A percentile compares a stretch with the other conserved stretches of the same genome.
phyloP scores from a whole-genome alignment of 768 basidiomycete genomes.

The Butyriboletus loyo region DNA sequence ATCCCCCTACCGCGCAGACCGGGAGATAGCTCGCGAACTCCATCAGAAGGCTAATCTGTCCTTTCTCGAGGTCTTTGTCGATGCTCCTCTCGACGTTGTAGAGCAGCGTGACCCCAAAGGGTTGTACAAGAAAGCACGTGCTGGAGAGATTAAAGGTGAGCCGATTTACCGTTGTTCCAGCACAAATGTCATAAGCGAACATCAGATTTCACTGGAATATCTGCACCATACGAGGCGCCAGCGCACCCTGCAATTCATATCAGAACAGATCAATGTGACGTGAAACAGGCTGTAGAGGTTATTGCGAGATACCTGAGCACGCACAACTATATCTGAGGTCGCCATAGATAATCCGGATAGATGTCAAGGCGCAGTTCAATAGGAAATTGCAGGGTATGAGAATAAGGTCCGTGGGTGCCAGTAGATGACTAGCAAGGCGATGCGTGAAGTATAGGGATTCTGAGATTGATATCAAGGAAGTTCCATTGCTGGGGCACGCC shows the following conservation, averaged over 20 bases:
- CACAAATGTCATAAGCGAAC: slow-evolving; percentile 4
- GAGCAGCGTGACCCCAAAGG: slow-evolving; percentile 97
- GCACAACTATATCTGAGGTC: slow-evolving; percentile 53
- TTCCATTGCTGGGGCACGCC: slow-evolving; percentile 17
- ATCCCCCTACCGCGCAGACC: slow-evolving; percentile 92
- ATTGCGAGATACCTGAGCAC: slow-evolving; percentile 77
- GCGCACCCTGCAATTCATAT: slow-evolving; percentile 86
- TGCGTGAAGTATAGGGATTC: slow-evolving; percentile 3
- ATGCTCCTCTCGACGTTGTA: slow-evolving; percentile 84
- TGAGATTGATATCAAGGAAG: slow-evolving; percentile 6
- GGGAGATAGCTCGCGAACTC: slow-evolving; percentile 74
- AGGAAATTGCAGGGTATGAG: slow-evolving; percentile 13
- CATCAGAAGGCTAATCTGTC: slow-evolving; percentile 71
- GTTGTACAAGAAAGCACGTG: slow-evolving; percentile 92
- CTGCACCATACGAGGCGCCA: slow-evolving; percentile 94
- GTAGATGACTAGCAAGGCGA: slow-evolving; percentile 18
- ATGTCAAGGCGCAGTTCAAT: slow-evolving; percentile 5
- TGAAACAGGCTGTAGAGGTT: slow-evolving; percentile 71
- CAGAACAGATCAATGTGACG: slow-evolving; percentile 76
- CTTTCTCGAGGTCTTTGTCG: slow-evolving; percentile 94
- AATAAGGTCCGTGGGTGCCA: slow-evolving; percentile 10
- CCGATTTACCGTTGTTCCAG: background rate
- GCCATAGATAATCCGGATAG: slow-evolving; percentile 18
- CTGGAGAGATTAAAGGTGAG: slow-evolving; percentile 92
- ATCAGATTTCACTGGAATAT: slow-evolving; percentile 97